Base-by-base conservation (phyloP, 805 yeast genomes). In the Maudiozyma barnettii region DNA sequence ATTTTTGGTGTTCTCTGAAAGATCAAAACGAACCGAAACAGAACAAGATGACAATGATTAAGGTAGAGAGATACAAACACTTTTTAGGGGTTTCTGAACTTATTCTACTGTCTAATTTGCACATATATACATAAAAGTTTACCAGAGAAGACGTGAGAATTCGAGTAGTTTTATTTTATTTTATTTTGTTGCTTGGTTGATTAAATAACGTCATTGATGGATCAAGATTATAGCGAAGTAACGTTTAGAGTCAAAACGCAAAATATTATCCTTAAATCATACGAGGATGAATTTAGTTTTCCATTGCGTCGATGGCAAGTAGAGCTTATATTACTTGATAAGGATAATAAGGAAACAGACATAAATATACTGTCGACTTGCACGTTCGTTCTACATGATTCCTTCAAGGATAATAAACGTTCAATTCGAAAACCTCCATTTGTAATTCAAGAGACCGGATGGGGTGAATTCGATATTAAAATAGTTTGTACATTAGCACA, bases 381-480 rank as follows among this genome's bases (percentile, higher is more conserved):
- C 45, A 84, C 93, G 5, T 93, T 88, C 66, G 77, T 85, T 52
- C 75, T 93, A 51, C 99, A 91, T 71, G 96, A 96, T 39, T 88
- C 97, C 8, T 91, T 91, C 67, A 78, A 76, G 45, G 83, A 86
- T 61, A 97, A 97, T 2, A 78, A 76, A 46, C 76, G 96, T 61
- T 71, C 80, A 19, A 56, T 85, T 58, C 83, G 80, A 59, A 76
- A 78, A 60, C 77, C 86, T 5, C 98, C 98, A 8, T 91, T 89
- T 69, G 73, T 68, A 56, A 77, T 91, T 46, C 84, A 81, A 58
- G 98, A 91, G 66, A 78, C 83, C 66, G 99, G 98, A 42, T 91
- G 98, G 98, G 99, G 98, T 60, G 97, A 90, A 59, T 91, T 91
- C 60, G 95, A 86, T 60, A 74, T 91, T 64, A 84, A 84, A 23